Evolutionary conservation across 768 basidiomycete species (phyloP).

Genomic region (Gautieria morchelliformis): DNA sequence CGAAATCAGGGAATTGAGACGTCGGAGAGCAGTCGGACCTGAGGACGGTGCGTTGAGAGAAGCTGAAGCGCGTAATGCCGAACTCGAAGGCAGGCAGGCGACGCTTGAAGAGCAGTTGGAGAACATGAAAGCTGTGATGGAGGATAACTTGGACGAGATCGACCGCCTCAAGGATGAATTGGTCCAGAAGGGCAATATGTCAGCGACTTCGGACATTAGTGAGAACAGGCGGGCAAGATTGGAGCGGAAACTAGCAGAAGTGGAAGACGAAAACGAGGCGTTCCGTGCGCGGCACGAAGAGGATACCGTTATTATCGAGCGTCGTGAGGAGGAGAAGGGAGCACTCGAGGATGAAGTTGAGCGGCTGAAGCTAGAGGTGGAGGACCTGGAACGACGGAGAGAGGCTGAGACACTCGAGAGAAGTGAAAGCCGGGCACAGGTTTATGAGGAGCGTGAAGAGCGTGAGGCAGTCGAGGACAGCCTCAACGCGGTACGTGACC

Average conservation of each 20-base stretch:
- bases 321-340: conserved; percentile 62
- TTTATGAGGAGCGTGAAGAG: conserved; percentile 64
- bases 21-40: conserved; percentile 33
- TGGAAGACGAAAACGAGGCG: conserved; percentile 56
- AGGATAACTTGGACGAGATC: conserved; percentile 81
- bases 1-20: conserved; percentile 57
- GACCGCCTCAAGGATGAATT: conserved; percentile 62
- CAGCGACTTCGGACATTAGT: conserved; percentile 29
- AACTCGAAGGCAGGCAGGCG: conserved; percentile 37
- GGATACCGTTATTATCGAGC: conserved; percentile 42
- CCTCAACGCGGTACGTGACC: conserved; percentile 63
- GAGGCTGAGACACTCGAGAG: conserved; percentile 60
- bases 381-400: conserved; percentile 51
- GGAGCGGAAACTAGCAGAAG: conserved; percentile 42
- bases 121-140: conserved; percentile 53
- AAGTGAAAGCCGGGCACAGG: conserved; percentile 61
- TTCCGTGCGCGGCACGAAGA: conserved; percentile 50
- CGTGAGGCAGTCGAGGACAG: conserved; percentile 74
- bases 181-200: conserved; percentile 37
- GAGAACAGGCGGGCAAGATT: conserved; percentile 33
- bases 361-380: conserved; percentile 52
- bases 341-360: conserved; percentile 60
- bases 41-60: conserved; percentile 48
- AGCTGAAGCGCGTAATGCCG: conserved; percentile 49
- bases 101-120: conserved; percentile 49